phyloP scores from a whole-genome alignment of 2,329 filamentous ascomycete species.

The Penicillium sp. region DNA sequence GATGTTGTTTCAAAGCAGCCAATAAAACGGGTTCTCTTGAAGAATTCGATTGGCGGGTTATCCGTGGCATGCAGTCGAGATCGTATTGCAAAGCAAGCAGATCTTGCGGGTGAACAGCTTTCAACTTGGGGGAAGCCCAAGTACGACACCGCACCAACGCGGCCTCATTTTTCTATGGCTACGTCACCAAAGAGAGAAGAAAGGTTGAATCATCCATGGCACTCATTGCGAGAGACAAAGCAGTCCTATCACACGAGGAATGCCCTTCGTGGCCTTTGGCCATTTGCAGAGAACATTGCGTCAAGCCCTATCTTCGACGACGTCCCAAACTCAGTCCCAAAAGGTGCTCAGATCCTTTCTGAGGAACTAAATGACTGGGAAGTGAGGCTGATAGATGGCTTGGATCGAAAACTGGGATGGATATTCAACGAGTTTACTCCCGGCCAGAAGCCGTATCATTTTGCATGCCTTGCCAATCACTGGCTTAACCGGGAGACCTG shows the following conservation, averaged over 20 bases:
- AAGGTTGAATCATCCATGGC: not conserved
- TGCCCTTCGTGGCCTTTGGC: not conserved
- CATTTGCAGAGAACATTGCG: not conserved
- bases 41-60: not conserved
- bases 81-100: not conserved
- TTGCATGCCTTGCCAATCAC: constrained; percentile 41
- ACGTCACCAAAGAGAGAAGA: not conserved
- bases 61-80: not conserved
- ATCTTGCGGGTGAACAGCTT: not conserved
- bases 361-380: constrained; percentile 35
- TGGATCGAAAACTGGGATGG: constrained; percentile 41
- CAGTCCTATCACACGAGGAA: not conserved
- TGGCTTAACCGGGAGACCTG: constrained; percentile 44
- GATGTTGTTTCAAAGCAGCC: not conserved
- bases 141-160: constrained; percentile 5
- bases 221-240: not conserved
- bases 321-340: not conserved
- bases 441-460: constrained; percentile 41
- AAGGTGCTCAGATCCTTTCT: not conserved
- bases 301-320: not conserved
- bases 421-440: constrained; percentile 38
- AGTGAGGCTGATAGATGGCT: constrained; percentile 32
- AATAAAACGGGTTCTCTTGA: not conserved
- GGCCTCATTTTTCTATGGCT: not conserved
- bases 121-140: not conserved